A percentile compares a stretch with the other conserved stretches of the same genome.
These are phyloP conservation scores for Dysphania ambrosioides DNA, from an alignment of 148 eudicot genomes.

Conservation along the genomic window DNA sequence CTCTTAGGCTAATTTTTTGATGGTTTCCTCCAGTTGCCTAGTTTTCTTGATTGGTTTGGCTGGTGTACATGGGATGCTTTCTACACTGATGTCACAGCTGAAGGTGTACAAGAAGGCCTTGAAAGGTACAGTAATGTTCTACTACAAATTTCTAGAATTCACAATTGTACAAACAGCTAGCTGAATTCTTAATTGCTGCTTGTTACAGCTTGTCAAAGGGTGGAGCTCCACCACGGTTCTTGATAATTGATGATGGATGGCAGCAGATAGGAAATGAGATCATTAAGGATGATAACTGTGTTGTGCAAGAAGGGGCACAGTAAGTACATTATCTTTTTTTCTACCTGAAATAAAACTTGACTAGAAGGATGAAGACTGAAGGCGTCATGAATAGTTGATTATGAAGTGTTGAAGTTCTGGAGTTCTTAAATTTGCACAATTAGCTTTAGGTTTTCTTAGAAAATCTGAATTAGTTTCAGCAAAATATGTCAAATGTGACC, in stretches of 20 bases:
- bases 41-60: slow-evolving; percentile 91
- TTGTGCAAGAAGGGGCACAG: slow-evolving; percentile 98
- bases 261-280: slow-evolving; percentile 81
- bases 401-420: neutral
- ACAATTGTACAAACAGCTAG: neutral
- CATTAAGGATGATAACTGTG: slow-evolving; percentile 38
- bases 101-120: slow-evolving; percentile 91
- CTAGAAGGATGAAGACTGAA: neutral
- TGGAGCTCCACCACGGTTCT: slow-evolving; percentile 78
- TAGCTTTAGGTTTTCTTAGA: neutral
- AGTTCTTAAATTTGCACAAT: neutral
- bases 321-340: slow-evolving; percentile 37
- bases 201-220: slow-evolving; percentile 74
- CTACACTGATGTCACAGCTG: slow-evolving; percentile 97
- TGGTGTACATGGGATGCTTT: slow-evolving; percentile 99
- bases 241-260: slow-evolving; percentile 98
- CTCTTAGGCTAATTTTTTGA: slow-evolving; percentile 5
- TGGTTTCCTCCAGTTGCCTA: slow-evolving; percentile 56
- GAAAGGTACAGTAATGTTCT: slow-evolving; percentile 39
- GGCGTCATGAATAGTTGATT: neutral
- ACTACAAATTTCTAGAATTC: neutral
- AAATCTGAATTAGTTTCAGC: neutral
- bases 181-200: neutral
- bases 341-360: neutral
- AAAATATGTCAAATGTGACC: neutral